A percentile compares a stretch with the other conserved stretches of the same genome.
phyloP scores from a whole-genome alignment of 2,329 filamentous ascomycete genomes.

The Simplicillium aogashimaense region DNA sequence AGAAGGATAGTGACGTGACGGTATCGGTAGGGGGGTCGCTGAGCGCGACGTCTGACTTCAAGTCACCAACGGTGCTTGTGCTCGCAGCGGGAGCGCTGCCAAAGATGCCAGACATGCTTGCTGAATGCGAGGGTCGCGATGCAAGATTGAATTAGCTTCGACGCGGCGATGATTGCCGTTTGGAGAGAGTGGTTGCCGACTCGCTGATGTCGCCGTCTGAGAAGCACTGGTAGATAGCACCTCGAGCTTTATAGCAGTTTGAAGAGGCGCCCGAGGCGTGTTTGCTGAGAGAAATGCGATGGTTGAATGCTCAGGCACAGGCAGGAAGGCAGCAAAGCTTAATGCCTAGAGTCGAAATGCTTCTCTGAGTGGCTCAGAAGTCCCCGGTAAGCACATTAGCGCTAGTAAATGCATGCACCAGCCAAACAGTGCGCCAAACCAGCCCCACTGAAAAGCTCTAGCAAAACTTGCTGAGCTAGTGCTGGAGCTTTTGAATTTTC shows the following conservation, averaged over 20 bases:
- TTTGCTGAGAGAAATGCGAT: neutral
- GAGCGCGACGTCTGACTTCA: constrained; percentile 79
- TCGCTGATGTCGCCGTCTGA: neutral
- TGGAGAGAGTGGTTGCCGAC: neutral
- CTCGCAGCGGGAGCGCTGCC: constrained; percentile 41
- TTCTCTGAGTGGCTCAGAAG: constrained; percentile 5
- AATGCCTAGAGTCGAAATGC: constrained; percentile 8
- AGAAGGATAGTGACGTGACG: constrained; percentile 81
- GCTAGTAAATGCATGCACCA: constrained; percentile 8
- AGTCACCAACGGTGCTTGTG: constrained; percentile 74
- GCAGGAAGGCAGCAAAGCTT: constrained; percentile 17
- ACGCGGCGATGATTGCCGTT: neutral
- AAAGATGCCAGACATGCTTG: constrained; percentile 56
- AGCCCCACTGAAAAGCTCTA: constrained; percentile 1
- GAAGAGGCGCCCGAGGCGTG: neutral
- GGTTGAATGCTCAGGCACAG: constrained; percentile 1
- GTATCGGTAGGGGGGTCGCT: constrained; percentile 75
- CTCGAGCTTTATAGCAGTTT: neutral
- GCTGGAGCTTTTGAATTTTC: constrained; percentile 11
- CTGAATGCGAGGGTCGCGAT: neutral
- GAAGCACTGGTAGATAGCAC: too few species aligned
- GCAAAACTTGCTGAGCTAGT: constrained; percentile 7
- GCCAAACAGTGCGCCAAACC: neutral
- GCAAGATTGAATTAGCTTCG: too few species aligned
- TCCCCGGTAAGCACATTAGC: constrained; percentile 9